Evolutionary conservation across 106 monocot species (phyloP).

Genomic region (Dendrobium nobile): DNA sequence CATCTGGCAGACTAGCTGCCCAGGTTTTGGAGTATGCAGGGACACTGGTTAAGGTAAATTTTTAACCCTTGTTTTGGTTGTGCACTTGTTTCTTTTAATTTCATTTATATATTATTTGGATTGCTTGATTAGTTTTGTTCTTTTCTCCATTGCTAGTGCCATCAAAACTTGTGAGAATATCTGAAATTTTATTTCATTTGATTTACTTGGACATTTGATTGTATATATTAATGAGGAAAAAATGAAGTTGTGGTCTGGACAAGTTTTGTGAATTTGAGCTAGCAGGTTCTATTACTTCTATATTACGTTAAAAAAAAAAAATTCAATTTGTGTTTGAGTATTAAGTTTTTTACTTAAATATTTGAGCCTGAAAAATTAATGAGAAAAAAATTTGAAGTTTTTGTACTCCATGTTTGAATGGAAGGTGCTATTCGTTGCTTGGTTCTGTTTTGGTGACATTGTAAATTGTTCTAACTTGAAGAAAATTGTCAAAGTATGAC

Average conservation of each 20-base stretch:
- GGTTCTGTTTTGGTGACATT: background rate
- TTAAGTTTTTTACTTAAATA: background rate
- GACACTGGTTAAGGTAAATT: slow-evolving; percentile 73
- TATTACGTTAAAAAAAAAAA: too few relatives aligned
- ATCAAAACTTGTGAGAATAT: background rate
- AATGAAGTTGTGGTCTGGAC: background rate
- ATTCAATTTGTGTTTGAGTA: too few relatives aligned
- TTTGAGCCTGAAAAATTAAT: background rate
- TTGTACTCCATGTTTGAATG: background rate
- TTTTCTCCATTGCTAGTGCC: background rate
- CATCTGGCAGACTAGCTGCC: slow-evolving; percentile 92
- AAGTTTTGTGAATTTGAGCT: background rate
- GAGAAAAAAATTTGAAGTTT: background rate
- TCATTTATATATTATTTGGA: background rate
- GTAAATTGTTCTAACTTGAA: background rate
- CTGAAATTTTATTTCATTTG: background rate
- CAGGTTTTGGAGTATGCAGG: slow-evolving; percentile 88
- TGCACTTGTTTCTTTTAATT: background rate
- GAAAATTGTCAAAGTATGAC: too few relatives aligned
- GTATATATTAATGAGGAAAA: background rate
- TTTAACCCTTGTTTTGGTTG: background rate
- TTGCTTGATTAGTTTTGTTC: background rate
- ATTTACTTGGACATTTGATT: background rate
- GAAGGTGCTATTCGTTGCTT: too few relatives aligned
- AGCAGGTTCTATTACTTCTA: too few relatives aligned